These are phyloP conservation scores for Salix udensis DNA, from an alignment of 345 rosid species.

Conservation along the genomic window DNA sequence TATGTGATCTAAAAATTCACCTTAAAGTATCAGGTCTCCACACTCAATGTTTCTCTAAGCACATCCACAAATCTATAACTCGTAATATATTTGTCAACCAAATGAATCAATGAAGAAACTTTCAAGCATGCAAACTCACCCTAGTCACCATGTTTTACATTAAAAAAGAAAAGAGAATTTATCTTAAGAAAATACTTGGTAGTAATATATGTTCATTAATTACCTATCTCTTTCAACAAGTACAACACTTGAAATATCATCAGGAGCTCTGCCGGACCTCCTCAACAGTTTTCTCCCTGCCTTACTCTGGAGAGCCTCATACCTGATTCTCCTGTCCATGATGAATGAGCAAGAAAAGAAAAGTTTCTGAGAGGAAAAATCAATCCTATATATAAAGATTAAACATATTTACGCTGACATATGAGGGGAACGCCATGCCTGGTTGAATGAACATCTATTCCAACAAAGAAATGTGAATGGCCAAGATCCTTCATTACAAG, in stretches of 20 bases:
- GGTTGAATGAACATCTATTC: neutral
- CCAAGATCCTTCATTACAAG: neutral
- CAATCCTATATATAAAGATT: too few species aligned
- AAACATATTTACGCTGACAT: too few species aligned
- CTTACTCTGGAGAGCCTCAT: constrained; percentile 85
- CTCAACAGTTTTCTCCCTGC: constrained; percentile 64
- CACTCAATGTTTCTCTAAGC: neutral
- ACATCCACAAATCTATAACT: neutral
- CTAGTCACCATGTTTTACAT: neutral
- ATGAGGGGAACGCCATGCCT: too few species aligned
- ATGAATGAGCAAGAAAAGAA: neutral
- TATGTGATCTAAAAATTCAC: constrained; percentile 56
- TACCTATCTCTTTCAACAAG: constrained; percentile 79
- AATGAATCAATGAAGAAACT: neutral
- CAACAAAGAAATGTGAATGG: neutral
- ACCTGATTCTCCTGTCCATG: constrained; percentile 63
- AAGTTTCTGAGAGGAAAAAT: neutral
- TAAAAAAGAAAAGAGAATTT: too few species aligned
- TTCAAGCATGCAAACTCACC: neutral
- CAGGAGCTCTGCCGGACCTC: constrained; percentile 92
- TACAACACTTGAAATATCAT: constrained; percentile 91
- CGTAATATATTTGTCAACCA: neutral
- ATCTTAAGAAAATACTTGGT: neutral
- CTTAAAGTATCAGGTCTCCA: constrained; percentile 2
- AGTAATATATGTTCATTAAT: neutral